Percentiles rank a stretch among this genome's conserved stretches.
Conservation (phyloP, 148 eudicot genomes). For the Arctostaphylos glauca region DNA sequence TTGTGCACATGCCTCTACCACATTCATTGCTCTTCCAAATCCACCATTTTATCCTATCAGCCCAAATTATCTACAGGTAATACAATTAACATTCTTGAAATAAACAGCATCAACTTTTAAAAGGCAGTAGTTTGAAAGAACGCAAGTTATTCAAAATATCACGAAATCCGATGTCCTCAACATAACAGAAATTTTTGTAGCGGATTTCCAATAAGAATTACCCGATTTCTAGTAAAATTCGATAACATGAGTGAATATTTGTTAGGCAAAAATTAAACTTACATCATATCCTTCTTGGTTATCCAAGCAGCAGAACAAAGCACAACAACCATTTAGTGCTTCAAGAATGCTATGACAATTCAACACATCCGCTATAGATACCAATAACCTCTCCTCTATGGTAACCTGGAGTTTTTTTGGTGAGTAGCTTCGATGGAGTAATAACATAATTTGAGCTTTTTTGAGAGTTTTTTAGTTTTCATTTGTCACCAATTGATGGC, state of each 20-base stretch:
- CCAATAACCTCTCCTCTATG: constrained; percentile 24
- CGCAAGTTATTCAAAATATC: too few species aligned
- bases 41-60: constrained; percentile 31
- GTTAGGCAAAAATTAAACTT: neutral
- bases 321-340: constrained; percentile 36
- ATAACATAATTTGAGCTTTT: too few species aligned
- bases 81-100: neutral
- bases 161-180: too few species aligned
- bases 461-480: too few species aligned
- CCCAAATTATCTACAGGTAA: neutral
- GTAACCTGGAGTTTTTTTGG: too few species aligned
- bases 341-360: constrained; percentile 48
- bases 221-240: neutral
- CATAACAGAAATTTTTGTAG: too few species aligned
- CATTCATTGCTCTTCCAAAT: constrained; percentile 36
- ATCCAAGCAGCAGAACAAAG: constrained; percentile 44
- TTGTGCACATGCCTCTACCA: constrained; percentile 42
- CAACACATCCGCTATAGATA: constrained; percentile 35
- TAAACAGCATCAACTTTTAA: too few species aligned
- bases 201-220: too few species aligned
- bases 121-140: too few species aligned
- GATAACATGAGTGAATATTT: too few species aligned
- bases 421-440: too few species aligned
- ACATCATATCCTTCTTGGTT: constrained; percentile 40
- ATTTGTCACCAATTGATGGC: too few species aligned